Evolutionary conservation across 1,284 basidiomycete species (phyloP).

Genomic region (Coriolopsis trogii): DNA sequence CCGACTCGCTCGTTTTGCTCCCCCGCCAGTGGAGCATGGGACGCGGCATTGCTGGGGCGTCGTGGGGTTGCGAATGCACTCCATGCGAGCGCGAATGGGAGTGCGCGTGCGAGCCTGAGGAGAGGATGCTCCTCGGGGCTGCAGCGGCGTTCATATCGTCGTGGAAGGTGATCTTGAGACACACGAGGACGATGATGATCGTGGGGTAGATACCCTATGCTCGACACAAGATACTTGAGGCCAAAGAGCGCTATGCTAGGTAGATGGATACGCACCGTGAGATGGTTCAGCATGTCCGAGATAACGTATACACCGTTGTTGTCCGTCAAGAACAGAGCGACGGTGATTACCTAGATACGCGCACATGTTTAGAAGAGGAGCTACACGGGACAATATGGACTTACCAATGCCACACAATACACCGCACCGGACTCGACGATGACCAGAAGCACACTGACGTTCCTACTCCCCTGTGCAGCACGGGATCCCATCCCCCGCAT

Average conservation of each 20-base stretch:
- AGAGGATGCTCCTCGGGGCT: background rate
- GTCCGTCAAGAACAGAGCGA: background rate
- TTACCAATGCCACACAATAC: conserved; percentile 10
- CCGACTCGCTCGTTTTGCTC: background rate
- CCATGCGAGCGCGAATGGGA: background rate
- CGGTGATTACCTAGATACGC: background rate
- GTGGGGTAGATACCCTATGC: conserved; percentile 9
- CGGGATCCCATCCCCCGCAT: background rate
- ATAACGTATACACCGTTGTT: conserved; percentile 5
- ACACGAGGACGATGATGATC: conserved; percentile 10
- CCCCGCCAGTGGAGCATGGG: background rate
- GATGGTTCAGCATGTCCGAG: conserved; percentile 1
- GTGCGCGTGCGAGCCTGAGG: background rate
- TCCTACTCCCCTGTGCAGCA: background rate
- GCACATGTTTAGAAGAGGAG: background rate
- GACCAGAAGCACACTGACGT: conserved; percentile 2
- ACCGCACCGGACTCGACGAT: conserved; percentile 12
- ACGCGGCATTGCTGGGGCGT: too few species aligned
- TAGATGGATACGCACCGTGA: background rate
- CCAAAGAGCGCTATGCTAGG: background rate
- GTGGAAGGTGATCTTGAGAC: conserved; percentile 8
- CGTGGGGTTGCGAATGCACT: background rate
- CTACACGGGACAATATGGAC: background rate
- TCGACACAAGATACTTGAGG: background rate
- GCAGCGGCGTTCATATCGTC: conserved; percentile 3